Percentiles rank a stretch among this genome's conserved stretches.
phyloP scores from a whole-genome alignment of 2,329 filamentous ascomycete genomes.

The Chaetomium sp. region DNA sequence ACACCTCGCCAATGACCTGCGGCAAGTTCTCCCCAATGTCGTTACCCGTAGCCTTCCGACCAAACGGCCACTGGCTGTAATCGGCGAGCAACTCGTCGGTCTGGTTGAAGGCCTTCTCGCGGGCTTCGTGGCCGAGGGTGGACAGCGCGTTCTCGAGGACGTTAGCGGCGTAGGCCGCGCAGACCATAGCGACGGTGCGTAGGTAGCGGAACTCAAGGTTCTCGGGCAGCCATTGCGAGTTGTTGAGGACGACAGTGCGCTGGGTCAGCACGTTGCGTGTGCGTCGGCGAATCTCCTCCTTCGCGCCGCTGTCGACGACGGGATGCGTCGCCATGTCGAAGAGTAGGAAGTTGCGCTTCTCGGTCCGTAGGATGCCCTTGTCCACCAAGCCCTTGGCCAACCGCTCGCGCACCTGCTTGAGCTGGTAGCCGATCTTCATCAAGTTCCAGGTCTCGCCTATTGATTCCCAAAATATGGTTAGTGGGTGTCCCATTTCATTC shows the following conservation, averaged over 20 bases:
- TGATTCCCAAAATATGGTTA: background rate
- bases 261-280: slow-evolving; percentile 90
- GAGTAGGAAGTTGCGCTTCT: slow-evolving; percentile 98
- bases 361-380: slow-evolving; percentile 95
- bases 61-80: slow-evolving; percentile 97
- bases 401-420: slow-evolving; percentile 97
- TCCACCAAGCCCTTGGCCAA: slow-evolving; percentile 96
- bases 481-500: background rate
- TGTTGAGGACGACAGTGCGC: slow-evolving; percentile 83
- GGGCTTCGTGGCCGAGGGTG: slow-evolving; percentile 85
- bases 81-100: slow-evolving; percentile 93
- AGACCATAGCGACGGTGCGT: slow-evolving; percentile 91
- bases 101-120: slow-evolving; percentile 92
- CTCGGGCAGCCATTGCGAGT: slow-evolving; percentile 85
- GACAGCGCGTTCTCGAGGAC: slow-evolving; percentile 96
- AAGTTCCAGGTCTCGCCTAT: slow-evolving; percentile 98
- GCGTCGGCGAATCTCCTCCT: slow-evolving; percentile 91
- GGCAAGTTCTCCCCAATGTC: slow-evolving; percentile 91
- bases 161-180: slow-evolving; percentile 95
- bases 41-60: slow-evolving; percentile 67
- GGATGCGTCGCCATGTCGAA: slow-evolving; percentile 99
- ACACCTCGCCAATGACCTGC: slow-evolving; percentile 70
- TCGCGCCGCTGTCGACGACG: slow-evolving; percentile 90
- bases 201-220: slow-evolving; percentile 90
- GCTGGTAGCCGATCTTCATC: slow-evolving; percentile 99